phyloP scores from a whole-genome alignment of 2,329 filamentous ascomycete species.

The Calonectria pauciramosa region DNA sequence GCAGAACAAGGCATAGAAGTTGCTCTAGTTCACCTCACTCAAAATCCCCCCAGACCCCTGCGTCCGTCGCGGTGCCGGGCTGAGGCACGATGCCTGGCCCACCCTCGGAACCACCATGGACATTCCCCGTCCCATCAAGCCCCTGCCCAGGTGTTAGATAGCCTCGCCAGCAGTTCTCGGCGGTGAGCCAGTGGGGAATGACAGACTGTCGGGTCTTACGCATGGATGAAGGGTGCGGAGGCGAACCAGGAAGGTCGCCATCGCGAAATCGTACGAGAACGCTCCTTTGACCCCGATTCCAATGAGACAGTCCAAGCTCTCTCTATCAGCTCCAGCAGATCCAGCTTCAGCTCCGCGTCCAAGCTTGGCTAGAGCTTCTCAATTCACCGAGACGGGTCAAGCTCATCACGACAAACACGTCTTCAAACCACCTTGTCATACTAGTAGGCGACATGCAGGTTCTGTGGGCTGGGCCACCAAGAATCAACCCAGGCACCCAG shows the following conservation, averaged over 20 bases:
- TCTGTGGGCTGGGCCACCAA: conserved; percentile 3
- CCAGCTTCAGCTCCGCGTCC: neutral
- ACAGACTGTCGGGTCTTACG: conserved; percentile 29
- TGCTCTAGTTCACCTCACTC: neutral
- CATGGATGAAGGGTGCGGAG: neutral
- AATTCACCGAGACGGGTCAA: neutral
- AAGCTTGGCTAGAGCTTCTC: neutral
- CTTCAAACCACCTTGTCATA: neutral
- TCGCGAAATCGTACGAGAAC: conserved; percentile 25
- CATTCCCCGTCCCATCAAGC: conserved; percentile 21
- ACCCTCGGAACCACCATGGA: conserved; percentile 18
- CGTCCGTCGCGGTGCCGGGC: neutral
- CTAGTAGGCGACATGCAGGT: neutral
- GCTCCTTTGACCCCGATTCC: conserved; percentile 10
- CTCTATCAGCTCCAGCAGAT: neutral
- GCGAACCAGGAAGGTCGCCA: conserved; percentile 10
- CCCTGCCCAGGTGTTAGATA: conserved; percentile 18
- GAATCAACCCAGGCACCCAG: neutral
- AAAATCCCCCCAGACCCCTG: conserved; percentile 11
- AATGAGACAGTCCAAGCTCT: conserved; percentile 20
- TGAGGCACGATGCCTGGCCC: conserved; percentile 18
- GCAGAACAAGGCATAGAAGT: conserved; percentile 28
- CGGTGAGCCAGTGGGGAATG: conserved; percentile 26
- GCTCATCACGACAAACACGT: neutral
- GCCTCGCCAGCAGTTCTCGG: conserved; percentile 12